A percentile compares a stretch with the other conserved stretches of the same genome.
These are phyloP conservation scores for Morella rubra DNA, from an alignment of 306 rosid genomes.

Conservation along the genomic window DNA sequence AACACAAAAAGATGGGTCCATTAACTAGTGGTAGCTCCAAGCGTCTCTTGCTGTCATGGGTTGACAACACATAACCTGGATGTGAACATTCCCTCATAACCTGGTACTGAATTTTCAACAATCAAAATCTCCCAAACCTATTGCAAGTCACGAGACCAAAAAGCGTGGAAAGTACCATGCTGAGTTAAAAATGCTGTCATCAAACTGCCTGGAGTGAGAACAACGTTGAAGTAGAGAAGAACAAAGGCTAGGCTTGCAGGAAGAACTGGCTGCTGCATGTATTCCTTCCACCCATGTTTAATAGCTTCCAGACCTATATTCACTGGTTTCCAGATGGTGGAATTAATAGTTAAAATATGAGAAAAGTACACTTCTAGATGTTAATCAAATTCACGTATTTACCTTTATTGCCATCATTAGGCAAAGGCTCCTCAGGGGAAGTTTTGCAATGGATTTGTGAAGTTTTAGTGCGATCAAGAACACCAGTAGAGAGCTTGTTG, in stretches of 20 bases:
- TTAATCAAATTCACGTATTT: slow-evolving; percentile 22
- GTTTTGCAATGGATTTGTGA: slow-evolving; percentile 59
- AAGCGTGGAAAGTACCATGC: slow-evolving; percentile 54
- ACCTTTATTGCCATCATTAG: slow-evolving; percentile 54
- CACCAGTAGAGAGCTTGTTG: slow-evolving; percentile 90
- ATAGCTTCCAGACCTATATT: slow-evolving; percentile 74
- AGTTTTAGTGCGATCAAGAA: slow-evolving; percentile 84
- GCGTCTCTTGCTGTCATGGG: background rate
- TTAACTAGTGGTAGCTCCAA: background rate
- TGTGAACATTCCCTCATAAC: background rate
- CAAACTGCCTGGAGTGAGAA: slow-evolving; percentile 94
- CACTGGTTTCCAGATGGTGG: slow-evolving; percentile 50
- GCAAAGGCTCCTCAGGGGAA: slow-evolving; percentile 41
- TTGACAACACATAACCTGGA: background rate
- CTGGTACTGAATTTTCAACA: background rate
- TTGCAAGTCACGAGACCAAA: background rate
- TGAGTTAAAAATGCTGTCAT: slow-evolving; percentile 93
- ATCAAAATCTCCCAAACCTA: background rate
- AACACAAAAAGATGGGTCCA: background rate
- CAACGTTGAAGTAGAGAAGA: slow-evolving; percentile 80
- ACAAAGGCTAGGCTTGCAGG: slow-evolving; percentile 96
- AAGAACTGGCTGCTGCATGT: slow-evolving; percentile 85
- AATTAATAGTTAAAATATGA: slow-evolving; percentile 24
- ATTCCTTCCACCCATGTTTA: slow-evolving; percentile 91
- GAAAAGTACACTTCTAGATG: background rate